Evolutionary conservation across 2,329 filamentous ascomycete species (phyloP).

Genomic region (Diaporthe humulicola): DNA sequence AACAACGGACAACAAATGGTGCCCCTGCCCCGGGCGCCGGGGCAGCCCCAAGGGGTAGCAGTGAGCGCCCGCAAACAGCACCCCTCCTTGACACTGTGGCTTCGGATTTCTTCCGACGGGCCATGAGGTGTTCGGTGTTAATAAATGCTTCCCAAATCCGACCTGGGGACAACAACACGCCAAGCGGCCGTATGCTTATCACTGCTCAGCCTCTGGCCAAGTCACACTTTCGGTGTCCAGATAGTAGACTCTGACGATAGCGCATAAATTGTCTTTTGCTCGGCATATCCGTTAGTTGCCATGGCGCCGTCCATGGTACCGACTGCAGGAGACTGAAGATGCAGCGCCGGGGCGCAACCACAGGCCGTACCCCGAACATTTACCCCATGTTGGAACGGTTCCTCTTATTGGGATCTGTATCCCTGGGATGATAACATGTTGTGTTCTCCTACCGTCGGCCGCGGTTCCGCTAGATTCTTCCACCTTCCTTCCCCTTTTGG

Average conservation of each 20-base stretch:
- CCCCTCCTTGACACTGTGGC: conserved; percentile 32
- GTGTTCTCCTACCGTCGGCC: background rate
- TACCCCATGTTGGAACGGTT: background rate
- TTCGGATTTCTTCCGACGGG: conserved; percentile 39
- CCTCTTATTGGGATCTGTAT: background rate
- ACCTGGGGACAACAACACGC: conserved; percentile 3
- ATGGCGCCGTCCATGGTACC: conserved; percentile 7
- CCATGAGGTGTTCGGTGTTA: conserved; percentile 19
- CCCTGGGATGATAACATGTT: conserved; percentile 13
- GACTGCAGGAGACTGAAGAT: background rate
- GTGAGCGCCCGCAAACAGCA: conserved; percentile 8
- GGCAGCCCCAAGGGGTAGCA: conserved; percentile 22
- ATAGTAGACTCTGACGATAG: background rate
- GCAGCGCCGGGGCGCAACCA: conserved; percentile 1
- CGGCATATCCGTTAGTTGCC: conserved; percentile 25
- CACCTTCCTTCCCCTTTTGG: conserved; percentile 19
- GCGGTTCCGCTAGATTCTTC: background rate
- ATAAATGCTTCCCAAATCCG: conserved; percentile 11
- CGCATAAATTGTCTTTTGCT: conserved; percentile 17
- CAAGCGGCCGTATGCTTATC: conserved; percentile 17
- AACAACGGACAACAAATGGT: conserved; percentile 7
- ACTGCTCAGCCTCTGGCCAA: conserved; percentile 22
- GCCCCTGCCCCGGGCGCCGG: conserved; percentile 15
- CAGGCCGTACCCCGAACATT: background rate
- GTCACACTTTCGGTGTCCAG: conserved; percentile 8